Base-by-base conservation (phyloP, 1,139 yeast species). In the Hyphopichia khmerensis region DNA sequence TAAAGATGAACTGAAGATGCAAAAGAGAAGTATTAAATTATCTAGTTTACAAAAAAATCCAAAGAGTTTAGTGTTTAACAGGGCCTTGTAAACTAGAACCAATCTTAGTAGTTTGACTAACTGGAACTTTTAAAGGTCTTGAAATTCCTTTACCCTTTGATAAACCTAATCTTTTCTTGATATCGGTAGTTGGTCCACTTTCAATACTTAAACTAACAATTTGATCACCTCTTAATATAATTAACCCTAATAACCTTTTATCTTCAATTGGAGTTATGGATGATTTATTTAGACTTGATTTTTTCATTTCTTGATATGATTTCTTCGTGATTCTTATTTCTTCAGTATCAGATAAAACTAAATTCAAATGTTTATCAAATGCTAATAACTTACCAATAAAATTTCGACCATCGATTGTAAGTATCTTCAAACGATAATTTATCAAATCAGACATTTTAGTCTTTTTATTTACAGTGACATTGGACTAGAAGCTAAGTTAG, bases 191-290 rank as follows among this genome's bases (percentile, higher is more conserved):
- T 1, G 96, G 96, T 4, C 86, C 82, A 33, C 90, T 82, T 58
- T 89, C 96, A 27, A 90, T 85, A 31, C 86, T 80, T 11, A 91
- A 77, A 37, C 95, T 81, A n/a, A 93, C 82, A 26, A 93, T 80
- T 50, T 86, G 89, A 50, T 88, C 97, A 2, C 99, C 99, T 51
- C 99, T 76, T 39, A 93, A 67, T 33, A 93, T 85, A 7, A 88
- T 77, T 43, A 93, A 73, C 0, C 99, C 99, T 35, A 93, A 65
- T 2, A 82, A 69, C 44, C 98, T 70, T 57, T 83, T 86, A 44
- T 82, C 84, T 50, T 82, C 87, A 33, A 64, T 64, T 2, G 49
- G 56, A 19, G 47, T 42, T 17, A 27, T 17, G 55, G n/a, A n/a
- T n/a, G 54, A 40, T 40, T 46, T 33, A 38, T 51, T 29, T 14